These are phyloP conservation scores for Physocladia obscura DNA, from an alignment of 192 early-diverging fungal genomes.

Conservation along the genomic window DNA sequence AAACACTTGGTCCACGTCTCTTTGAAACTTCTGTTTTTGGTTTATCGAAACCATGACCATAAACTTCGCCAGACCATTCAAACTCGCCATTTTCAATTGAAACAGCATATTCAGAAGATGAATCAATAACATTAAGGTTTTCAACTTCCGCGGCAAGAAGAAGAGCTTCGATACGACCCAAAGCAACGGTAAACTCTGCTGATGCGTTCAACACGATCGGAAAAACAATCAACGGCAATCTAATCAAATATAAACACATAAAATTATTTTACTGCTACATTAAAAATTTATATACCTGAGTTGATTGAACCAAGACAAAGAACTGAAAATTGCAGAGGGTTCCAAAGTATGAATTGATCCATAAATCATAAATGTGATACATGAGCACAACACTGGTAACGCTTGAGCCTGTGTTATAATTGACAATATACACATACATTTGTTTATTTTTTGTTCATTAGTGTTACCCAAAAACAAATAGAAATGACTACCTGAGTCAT, in stretches of 20 bases:
- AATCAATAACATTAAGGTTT: conserved; percentile 40
- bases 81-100: conserved; percentile 63
- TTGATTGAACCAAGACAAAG: conserved; percentile 47
- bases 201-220: conserved; percentile 43
- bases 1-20: neutral
- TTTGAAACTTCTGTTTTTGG: neutral
- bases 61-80: conserved; percentile 48
- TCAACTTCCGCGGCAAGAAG: conserved; percentile 68
- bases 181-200: conserved; percentile 54
- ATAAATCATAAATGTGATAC: conserved; percentile 48
- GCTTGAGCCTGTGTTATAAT: too few relatives aligned
- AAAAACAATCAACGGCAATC: conserved; percentile 55
- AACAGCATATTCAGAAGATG: conserved; percentile 52
- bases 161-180: conserved; percentile 51
- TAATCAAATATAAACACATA: too few relatives aligned
- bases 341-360: conserved; percentile 34
- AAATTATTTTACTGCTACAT: too few relatives aligned
- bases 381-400: conserved; percentile 44
- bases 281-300: too few relatives aligned
- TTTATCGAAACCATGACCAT: conserved; percentile 17
- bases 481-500: conserved; percentile 52
- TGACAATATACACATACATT: too few relatives aligned
- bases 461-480: too few relatives aligned
- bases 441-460: too few relatives aligned
- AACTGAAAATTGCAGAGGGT: conserved; percentile 43